Evolutionary conservation across 2,329 filamentous ascomycete genomes (phyloP), one percentile per base, ranked within the genome.

Genomic region (Xylariaceae sp.): DNA sequence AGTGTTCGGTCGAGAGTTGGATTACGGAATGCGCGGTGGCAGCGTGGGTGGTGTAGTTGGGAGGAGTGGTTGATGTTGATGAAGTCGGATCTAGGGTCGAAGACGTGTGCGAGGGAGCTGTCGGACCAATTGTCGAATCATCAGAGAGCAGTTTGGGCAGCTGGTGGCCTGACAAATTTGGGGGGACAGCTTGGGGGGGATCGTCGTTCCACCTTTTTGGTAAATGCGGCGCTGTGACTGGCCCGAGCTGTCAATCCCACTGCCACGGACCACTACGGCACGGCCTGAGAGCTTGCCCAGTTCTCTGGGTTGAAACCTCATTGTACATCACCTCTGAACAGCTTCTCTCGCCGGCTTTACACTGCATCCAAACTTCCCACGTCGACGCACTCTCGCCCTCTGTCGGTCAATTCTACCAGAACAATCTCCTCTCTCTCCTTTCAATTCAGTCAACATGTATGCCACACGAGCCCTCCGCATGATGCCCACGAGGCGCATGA

Each of bases 401-500:
- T 28, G 16, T 38, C 34, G 16, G 34, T 9, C 34, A 38, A 56
- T 36, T 43, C 33, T n/a, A 42, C 38, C 31, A 53, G 36, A 39
- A 42, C 33, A 63, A 56, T 63, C 60, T 61, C 60, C 60, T 44
- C 62, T 60, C 34, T 16, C 13, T 16, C n/a, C n/a, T 14, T 38
- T 16, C 59, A 50, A 60, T 48, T 12, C 31, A 39, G 14, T 19
- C 76, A 80, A 72, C 55, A 88, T 89, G 86, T 82, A 80, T 71
- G 75, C 85, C 68, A 84, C 86, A 67, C 77, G 79, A 65, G 75
- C 80, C 69, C 73, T 90, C 68, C 79, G 81, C 68, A 86, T 87
- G 81, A 81, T 85, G 72, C 82, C 82, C 62, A 84, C 83, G 61
- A 74, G 74, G 71, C 81, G 82, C 74, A 80, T 86, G 81, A 81